Conservation (phyloP, 2,329 filamentous ascomycete species). For the Colletotrichum chlorophyti region DNA sequence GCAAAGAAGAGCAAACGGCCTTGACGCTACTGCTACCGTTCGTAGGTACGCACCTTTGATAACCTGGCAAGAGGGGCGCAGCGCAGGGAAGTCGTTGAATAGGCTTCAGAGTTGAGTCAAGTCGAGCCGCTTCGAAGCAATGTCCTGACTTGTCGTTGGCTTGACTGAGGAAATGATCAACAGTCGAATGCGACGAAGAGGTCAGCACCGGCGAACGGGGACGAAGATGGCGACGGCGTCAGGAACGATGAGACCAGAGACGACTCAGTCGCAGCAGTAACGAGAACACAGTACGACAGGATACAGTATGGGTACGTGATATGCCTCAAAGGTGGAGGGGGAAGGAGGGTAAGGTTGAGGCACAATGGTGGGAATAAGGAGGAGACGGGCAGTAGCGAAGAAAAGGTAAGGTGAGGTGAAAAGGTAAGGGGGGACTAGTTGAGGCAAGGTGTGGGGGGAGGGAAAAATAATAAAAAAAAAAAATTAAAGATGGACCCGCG, state of each 20-base stretch:
- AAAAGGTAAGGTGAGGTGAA: background rate
- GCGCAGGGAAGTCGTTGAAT: conserved; percentile 10
- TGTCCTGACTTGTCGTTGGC: background rate
- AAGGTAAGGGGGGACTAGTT: too few species aligned
- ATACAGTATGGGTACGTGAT: background rate
- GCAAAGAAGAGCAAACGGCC: conserved; percentile 15
- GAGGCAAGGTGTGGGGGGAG: background rate
- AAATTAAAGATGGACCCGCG: background rate
- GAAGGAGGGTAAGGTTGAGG: too few species aligned
- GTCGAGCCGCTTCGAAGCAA: conserved; percentile 1
- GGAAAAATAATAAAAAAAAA: background rate
- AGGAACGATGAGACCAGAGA: background rate
- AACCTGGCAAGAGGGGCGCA: background rate
- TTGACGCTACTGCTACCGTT: background rate
- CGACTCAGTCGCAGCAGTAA: conserved; percentile 9
- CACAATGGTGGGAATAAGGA: too few species aligned
- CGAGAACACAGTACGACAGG: background rate
- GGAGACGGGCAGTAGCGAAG: background rate
- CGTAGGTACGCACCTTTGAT: conserved; percentile 26
- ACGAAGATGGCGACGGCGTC: background rate
- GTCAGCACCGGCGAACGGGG: background rate
- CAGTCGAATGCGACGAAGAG: background rate
- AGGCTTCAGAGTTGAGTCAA: conserved; percentile 1
- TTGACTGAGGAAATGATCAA: background rate
- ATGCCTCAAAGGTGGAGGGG: too few species aligned